Conservation (phyloP, 768 basidiomycete species). For the Pulveroboletus sp. region DNA sequence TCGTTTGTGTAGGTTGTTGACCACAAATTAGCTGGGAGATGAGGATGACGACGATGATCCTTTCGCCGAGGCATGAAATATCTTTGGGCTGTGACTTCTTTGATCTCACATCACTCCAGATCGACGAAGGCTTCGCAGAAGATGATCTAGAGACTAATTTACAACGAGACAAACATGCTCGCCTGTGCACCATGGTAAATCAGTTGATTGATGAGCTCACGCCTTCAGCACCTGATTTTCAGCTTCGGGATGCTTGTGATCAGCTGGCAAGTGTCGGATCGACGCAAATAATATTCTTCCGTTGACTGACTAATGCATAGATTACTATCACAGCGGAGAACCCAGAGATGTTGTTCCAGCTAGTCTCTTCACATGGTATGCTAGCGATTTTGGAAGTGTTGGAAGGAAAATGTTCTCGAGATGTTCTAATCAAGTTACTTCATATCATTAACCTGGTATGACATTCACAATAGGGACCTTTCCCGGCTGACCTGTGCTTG, state of each 20-base stretch:
- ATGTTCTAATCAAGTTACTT: slow-evolving; percentile 79
- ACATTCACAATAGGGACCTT: neutral
- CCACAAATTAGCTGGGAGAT: slow-evolving; percentile 56
- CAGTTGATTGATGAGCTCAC: slow-evolving; percentile 84
- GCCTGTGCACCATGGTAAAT: slow-evolving; percentile 75
- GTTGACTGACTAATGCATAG: slow-evolving; percentile 37
- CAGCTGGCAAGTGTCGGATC: slow-evolving; percentile 58
- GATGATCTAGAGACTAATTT: slow-evolving; percentile 91
- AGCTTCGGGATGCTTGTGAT: slow-evolving; percentile 79
- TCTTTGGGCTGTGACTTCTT: neutral
- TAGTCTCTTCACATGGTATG: slow-evolving; percentile 93
- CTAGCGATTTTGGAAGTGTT: slow-evolving; percentile 91
- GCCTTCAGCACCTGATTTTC: slow-evolving; percentile 75
- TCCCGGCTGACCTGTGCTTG: neutral
- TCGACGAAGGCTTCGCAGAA: slow-evolving; percentile 89
- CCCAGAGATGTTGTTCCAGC: slow-evolving; percentile 81
- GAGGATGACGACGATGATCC: slow-evolving; percentile 93
- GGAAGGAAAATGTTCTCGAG: slow-evolving; percentile 80
- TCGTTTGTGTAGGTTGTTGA: neutral
- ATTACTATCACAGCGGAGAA: slow-evolving; percentile 69
- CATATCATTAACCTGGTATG: slow-evolving; percentile 84
- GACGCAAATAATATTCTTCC: neutral
- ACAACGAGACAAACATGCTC: slow-evolving; percentile 88
- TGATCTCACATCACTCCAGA: slow-evolving; percentile 39
- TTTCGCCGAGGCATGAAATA: slow-evolving; percentile 72